Conservation (phyloP, 2,329 filamentous ascomycete genomes). For the Hypoxylon sp. region DNA sequence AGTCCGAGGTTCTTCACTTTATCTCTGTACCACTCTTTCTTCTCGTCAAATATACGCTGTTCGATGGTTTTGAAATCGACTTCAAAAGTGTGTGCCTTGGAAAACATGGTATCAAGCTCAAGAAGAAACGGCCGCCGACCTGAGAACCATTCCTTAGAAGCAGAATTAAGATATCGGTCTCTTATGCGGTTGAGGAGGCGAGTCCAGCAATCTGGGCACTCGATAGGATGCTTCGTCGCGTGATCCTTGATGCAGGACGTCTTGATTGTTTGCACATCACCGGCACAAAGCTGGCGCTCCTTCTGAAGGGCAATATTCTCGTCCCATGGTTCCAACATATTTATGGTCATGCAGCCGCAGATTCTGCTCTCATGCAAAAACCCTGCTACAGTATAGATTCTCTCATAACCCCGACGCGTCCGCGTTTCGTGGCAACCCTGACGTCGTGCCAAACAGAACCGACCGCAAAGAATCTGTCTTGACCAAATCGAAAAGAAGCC, state of each 20-base stretch:
- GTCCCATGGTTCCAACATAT: constrained; percentile 55
- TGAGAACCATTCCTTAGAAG: constrained; percentile 67
- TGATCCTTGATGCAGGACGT: constrained; percentile 61
- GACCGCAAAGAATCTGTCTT: too few relatives aligned
- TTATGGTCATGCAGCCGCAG: constrained; percentile 10
- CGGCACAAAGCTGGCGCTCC: constrained; percentile 56
- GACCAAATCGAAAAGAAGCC: too few relatives aligned
- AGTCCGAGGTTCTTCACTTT: constrained; percentile 50
- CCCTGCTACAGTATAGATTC: neutral
- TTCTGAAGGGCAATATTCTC: constrained; percentile 52
- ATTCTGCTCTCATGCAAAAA: neutral
- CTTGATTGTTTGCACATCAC: constrained; percentile 61
- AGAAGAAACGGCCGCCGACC: constrained; percentile 64
- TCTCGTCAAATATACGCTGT: constrained; percentile 65
- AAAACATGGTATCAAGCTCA: constrained; percentile 65
- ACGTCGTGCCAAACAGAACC: too few relatives aligned
- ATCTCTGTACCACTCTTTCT: constrained; percentile 67
- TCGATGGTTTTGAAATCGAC: constrained; percentile 64
- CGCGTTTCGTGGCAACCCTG: neutral
- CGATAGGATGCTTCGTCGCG: constrained; percentile 59
- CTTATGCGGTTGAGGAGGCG: constrained; percentile 64
- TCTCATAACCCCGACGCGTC: constrained; percentile 5
- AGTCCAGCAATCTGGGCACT: constrained; percentile 65
- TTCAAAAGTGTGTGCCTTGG: constrained; percentile 62
- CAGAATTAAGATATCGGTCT: constrained; percentile 57